Evolutionary conservation across 176 grass and related monocot species (phyloP).

Genomic region (Triticum urartu): DNA sequence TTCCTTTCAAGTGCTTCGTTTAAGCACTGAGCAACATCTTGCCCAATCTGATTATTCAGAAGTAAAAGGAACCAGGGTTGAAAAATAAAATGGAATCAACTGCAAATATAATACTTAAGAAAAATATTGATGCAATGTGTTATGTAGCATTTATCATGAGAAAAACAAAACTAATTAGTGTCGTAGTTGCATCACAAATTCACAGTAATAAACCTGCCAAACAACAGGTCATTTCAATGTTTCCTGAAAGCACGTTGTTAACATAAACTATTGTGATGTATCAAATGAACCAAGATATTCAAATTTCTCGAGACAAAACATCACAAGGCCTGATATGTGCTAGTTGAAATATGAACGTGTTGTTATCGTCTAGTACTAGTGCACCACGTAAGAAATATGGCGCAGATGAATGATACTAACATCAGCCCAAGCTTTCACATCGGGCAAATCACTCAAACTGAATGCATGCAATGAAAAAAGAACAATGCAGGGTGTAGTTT

Average conservation of each 20-base stretch:
- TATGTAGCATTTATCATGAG: neutral
- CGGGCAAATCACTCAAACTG: neutral
- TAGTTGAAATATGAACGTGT: neutral
- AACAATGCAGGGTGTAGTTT: neutral
- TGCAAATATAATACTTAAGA: neutral
- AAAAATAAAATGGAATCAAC: neutral
- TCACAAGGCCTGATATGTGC: neutral
- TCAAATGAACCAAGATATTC: neutral
- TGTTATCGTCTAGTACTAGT: neutral
- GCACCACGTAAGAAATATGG: neutral
- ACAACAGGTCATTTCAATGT: neutral
- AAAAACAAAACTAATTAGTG: neutral
- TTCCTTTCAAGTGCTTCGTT: constrained; percentile 71
- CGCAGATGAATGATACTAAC: neutral
- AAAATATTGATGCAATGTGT: neutral
- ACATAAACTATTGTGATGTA: neutral
- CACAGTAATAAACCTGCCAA: neutral
- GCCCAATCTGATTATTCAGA: constrained; percentile 53
- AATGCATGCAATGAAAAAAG: neutral
- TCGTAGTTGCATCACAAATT: neutral
- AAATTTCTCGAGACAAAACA: neutral
- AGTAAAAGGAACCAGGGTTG: neutral
- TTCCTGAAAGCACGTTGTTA: neutral
- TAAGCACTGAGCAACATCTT: constrained; percentile 79
- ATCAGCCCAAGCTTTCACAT: neutral